These are phyloP conservation scores for Marsdenia floribunda DNA, from an alignment of 257 asterid genomes.

Conservation along the genomic window DNA sequence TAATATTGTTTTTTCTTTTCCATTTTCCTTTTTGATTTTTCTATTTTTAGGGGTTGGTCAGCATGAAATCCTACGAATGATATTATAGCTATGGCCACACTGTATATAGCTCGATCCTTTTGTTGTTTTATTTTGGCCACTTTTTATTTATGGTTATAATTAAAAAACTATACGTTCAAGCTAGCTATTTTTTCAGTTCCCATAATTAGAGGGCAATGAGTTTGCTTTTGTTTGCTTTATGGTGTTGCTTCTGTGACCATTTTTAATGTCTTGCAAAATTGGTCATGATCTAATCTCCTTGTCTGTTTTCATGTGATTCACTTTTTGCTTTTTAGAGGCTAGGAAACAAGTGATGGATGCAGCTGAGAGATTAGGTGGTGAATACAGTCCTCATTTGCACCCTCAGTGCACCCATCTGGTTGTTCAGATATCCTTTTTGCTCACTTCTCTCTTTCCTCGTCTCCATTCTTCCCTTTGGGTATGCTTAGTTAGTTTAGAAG, in stretches of 20 bases:
- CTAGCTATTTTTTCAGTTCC: neutral
- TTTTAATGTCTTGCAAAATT: neutral
- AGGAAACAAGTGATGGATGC: slow-evolving; percentile 98
- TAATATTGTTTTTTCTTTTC: neutral
- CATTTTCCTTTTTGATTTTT: neutral
- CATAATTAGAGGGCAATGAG: neutral
- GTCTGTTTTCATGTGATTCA: neutral
- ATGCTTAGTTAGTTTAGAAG: neutral
- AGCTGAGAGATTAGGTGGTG: slow-evolving; percentile 86
- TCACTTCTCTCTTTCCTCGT: neutral
- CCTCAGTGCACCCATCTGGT: slow-evolving; percentile 97
- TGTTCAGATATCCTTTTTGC: slow-evolving; percentile 88
- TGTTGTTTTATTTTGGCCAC: neutral
- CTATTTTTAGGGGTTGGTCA: neutral
- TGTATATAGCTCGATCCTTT: neutral
- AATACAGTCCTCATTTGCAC: slow-evolving; percentile 88
- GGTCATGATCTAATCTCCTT: neutral
- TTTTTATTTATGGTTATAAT: neutral
- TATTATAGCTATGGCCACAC: neutral
- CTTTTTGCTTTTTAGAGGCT: slow-evolving; percentile 44
- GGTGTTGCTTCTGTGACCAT: neutral
- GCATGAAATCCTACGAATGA: neutral
- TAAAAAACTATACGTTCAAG: neutral
- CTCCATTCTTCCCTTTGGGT: neutral
- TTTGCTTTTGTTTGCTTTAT: slow-evolving; percentile 1